phyloP scores from a whole-genome alignment of 2,329 filamentous ascomycete species.

The Penicillium sp. region DNA sequence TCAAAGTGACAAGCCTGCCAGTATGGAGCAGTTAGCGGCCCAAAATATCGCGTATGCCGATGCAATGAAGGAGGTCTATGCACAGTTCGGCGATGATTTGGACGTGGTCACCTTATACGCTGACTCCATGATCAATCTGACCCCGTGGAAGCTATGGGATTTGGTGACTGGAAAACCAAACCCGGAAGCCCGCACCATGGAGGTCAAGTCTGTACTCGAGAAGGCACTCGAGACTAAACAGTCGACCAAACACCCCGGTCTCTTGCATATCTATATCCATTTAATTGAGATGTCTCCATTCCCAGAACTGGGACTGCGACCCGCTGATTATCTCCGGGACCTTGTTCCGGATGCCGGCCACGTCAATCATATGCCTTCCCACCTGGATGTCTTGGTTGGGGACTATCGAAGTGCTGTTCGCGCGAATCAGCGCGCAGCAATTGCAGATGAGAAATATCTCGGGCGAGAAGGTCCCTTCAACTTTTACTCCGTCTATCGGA shows the following conservation, averaged over 20 bases:
- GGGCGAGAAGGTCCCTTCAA: constrained; percentile 59
- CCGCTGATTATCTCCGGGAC: constrained; percentile 63
- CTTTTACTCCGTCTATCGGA: constrained; percentile 77
- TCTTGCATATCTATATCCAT: constrained; percentile 76
- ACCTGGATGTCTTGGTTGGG: constrained; percentile 73
- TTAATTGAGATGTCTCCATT: constrained; percentile 74
- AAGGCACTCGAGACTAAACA: constrained; percentile 54
- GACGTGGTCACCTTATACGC: constrained; percentile 67
- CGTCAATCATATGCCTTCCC: constrained; percentile 74
- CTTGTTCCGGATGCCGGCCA: constrained; percentile 72
- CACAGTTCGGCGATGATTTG: constrained; percentile 56
- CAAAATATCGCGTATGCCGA: constrained; percentile 64
- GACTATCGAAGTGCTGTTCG: constrained; percentile 68
- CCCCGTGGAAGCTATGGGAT: constrained; percentile 67
- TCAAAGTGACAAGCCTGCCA: constrained; percentile 52
- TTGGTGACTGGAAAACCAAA: constrained; percentile 60
- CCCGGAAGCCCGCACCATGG: constrained; percentile 57
- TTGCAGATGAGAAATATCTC: constrained; percentile 69
- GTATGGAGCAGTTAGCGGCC: constrained; percentile 48
- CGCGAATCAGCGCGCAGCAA: constrained; percentile 67
- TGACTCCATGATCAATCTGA: constrained; percentile 67
- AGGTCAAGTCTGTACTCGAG: constrained; percentile 62
- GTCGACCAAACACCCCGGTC: constrained; percentile 63
- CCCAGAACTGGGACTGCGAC: constrained; percentile 63
- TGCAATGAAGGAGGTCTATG: constrained; percentile 61